Base-by-base conservation (phyloP, 2,329 filamentous ascomycete species). In the Delphinella strobiligena region DNA sequence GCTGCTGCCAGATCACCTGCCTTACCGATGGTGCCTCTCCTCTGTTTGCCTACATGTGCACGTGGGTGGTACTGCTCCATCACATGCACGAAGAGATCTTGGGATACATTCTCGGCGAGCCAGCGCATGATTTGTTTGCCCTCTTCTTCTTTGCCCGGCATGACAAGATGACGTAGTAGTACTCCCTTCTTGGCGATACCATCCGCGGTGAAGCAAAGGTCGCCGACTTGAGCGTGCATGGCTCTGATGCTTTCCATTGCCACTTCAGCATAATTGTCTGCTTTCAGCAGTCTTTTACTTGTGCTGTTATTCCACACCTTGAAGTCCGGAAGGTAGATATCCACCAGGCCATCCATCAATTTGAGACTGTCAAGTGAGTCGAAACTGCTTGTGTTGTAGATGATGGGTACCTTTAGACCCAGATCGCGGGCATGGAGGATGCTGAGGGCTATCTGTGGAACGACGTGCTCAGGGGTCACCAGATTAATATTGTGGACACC, bases 261-360 rank as follows among this genome's bases (percentile, higher is more conserved):
- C 0, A 76, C 75, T 8, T 71, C 63, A 1, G 79, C 73, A 55
- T 89, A 91, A 54, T 85, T 74, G 35, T 85, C 80, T 3, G 81
- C 80, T 56, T 93, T 93, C 27, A 91, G 68, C 19, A 91, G 62
- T 9, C 83, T 68, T 50, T 72, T 79, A 15, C 80, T 80, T 1
- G 81, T 80, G 16, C 58, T 63, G 2, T 68, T 58, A 19, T 72
- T 72, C 83, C 82, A 91, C 8, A 88, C 75, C 58, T 93, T 91
- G 66, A 91, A 91, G 54, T 93, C 84, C 0, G 84, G 80, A n/a
- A 93, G 66, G 54, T 91, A 93, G 33, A 93, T 86, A 55, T 91
- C 84, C 0, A 91, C 75, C 19, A 93, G 63, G 0, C 84, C 84
- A 49, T 91, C 78, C 50, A 93, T 71, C 7, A 91, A 66, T 43